Conservation (phyloP, 768 basidiomycete genomes). For the Auricularia heimuer region DNA sequence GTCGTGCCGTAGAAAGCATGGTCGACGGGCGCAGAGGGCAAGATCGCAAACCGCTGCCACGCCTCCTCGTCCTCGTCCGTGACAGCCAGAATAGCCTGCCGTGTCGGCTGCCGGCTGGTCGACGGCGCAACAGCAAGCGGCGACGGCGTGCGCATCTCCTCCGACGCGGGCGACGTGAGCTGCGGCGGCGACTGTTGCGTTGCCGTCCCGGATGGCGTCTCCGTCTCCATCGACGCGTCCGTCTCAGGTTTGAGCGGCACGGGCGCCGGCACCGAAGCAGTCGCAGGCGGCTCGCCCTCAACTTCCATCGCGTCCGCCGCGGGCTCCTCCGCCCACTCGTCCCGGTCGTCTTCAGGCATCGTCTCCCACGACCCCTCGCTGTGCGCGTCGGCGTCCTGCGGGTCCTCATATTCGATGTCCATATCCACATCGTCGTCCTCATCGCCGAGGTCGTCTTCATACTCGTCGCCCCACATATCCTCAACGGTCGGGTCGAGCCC, state of each 20-base stretch:
- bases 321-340: slow-evolving; percentile 4
- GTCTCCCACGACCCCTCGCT: slow-evolving; percentile 13
- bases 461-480: slow-evolving; percentile 44
- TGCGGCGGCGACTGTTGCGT: background rate
- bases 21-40: slow-evolving; percentile 66
- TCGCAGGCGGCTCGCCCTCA: background rate
- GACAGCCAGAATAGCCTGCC: background rate
- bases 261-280: slow-evolving; percentile 3
- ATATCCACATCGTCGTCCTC: slow-evolving; percentile 14
- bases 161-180: background rate
- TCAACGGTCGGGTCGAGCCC: slow-evolving; percentile 66
- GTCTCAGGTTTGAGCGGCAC: no score
- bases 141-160: slow-evolving; percentile 1
- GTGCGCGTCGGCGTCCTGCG: background rate
- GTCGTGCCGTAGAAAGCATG: slow-evolving; percentile 67
- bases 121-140: background rate
- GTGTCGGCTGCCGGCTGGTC: background rate
- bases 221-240: background rate
- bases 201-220: background rate
- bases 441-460: slow-evolving; percentile 12
- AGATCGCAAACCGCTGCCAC: slow-evolving; percentile 79
- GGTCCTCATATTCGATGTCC: slow-evolving; percentile 12
- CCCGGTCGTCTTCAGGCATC: slow-evolving; percentile 4
- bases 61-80: slow-evolving; percentile 27
- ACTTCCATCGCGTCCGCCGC: slow-evolving; percentile 4